A percentile compares a stretch with the other conserved stretches of the same genome.
Evolutionary conservation across 2,329 filamentous ascomycete genomes (phyloP).

Genomic region (Pestalotiopsis sp.): DNA sequence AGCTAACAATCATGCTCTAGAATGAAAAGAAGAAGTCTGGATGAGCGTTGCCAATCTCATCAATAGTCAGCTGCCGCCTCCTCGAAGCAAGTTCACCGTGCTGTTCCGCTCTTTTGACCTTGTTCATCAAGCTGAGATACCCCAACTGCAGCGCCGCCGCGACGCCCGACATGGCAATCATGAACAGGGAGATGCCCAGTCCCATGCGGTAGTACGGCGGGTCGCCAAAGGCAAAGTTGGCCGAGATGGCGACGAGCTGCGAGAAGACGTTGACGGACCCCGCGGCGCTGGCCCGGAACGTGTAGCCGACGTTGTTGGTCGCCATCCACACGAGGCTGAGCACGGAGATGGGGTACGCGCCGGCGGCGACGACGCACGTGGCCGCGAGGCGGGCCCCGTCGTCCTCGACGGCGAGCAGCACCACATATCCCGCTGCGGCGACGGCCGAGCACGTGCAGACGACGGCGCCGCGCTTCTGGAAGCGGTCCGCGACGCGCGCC

Average conservation of each 20-base stretch:
- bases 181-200: constrained; percentile 7
- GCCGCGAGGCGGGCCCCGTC: constrained; percentile 21
- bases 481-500: constrained; percentile 21
- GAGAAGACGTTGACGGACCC: constrained; percentile 13
- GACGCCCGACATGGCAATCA: constrained; percentile 13
- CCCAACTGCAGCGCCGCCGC: background rate
- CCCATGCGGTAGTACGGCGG: constrained; percentile 14
- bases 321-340: constrained; percentile 24
- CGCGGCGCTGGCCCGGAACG: constrained; percentile 16
- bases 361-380: constrained; percentile 23
- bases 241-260: constrained; percentile 17
- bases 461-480: constrained; percentile 20
- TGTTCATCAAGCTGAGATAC: constrained; percentile 10
- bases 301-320: constrained; percentile 27
- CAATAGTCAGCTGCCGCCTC: constrained; percentile 6
- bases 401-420: constrained; percentile 21
- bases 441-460: constrained; percentile 15
- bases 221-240: constrained; percentile 11
- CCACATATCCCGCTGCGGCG: constrained; percentile 20
- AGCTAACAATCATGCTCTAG: background rate
- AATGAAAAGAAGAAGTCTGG: constrained; percentile 15
- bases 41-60: constrained; percentile 15
- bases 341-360: constrained; percentile 21
- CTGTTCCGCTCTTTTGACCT: constrained; percentile 11
- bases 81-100: constrained; percentile 1